These are phyloP conservation scores for Straminergon stramineum DNA, from an alignment of 225 moss, liverwort and hornwort genomes.

Conservation along the genomic window DNA sequence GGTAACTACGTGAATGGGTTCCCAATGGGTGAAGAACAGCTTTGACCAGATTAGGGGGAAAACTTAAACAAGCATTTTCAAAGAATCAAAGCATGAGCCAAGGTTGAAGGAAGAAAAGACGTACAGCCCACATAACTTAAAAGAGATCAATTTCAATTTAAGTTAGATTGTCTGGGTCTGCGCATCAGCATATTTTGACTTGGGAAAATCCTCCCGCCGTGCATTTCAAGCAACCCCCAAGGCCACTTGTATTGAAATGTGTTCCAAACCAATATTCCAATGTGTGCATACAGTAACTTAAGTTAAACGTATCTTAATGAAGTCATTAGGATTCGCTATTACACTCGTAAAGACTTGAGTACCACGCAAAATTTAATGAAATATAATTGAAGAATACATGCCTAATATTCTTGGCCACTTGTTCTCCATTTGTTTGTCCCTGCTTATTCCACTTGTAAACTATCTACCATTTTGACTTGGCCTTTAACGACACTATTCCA, in stretches of 20 bases:
- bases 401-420: not conserved
- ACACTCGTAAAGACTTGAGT: not conserved
- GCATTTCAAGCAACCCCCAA: slow-evolving; percentile 14
- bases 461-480: not conserved
- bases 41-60: not conserved
- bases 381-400: not conserved
- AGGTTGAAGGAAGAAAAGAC: not conserved
- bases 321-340: too few relatives aligned
- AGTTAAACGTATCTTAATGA: not conserved
- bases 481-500: not conserved
- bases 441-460: not conserved
- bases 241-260: not conserved
- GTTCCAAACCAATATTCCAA: not conserved
- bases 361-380: not conserved
- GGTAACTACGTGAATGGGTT: too few relatives aligned
- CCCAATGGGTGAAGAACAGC: too few relatives aligned
- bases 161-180: not conserved
- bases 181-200: slow-evolving; percentile 4
- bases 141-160: not conserved
- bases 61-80: too few relatives aligned
- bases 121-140: not conserved
- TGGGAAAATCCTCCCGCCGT: not conserved
- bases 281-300: too few relatives aligned
- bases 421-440: not conserved
- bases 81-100: too few relatives aligned